Base-by-base conservation (phyloP, 352 stramenopile species). In the Phytopythium cucurbitacearum region DNA sequence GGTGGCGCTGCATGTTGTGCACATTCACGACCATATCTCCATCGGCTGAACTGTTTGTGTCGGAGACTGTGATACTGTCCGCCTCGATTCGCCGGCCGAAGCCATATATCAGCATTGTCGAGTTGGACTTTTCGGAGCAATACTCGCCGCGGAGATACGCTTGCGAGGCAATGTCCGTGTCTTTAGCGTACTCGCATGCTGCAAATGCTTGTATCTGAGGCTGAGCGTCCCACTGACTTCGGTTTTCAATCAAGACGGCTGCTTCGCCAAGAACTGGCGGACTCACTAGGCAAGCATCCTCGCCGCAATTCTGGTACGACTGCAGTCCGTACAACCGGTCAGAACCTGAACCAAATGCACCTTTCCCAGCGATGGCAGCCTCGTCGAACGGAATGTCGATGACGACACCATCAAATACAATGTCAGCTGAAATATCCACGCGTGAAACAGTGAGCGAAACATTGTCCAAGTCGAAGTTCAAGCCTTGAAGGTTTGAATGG, bases 81-180 rank as follows among this genome's bases (percentile, higher is more conserved):
- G 62, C 73, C 7, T 74, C 41, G 5, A 81, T 74, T 15, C 70
- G 60, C 28, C 68, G 73, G 4, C 47, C 65, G 15, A 82, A 62
- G 39, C 67, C 72, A 42, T 76, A 73, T 43, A 86, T 60, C 8
- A 84, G 58, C 60, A 85, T 69, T 1, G 69, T 78, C 35, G 67
- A 66, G 9, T 69, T 57, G 5, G 65, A 62, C 8, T 58, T 62
- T 7, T 40, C 40, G 35, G 49, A 62, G 40, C 67, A 80, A 21
- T 48, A 53, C 2, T 33, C 11, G 6, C 62, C 67, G 10, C 75
- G 62, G 15, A 75, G 43, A 12, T 73, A 73, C 5, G 58, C 56
- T 12, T 40, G 5, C 12, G 65, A 73, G 51, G 75, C 48, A 49
- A 60, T 65, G 40, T 76, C 64, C 3, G 66, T 61, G 28, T 53